Base-by-base conservation (phyloP, 768 basidiomycete genomes). In the Crepidotus variabilis region DNA sequence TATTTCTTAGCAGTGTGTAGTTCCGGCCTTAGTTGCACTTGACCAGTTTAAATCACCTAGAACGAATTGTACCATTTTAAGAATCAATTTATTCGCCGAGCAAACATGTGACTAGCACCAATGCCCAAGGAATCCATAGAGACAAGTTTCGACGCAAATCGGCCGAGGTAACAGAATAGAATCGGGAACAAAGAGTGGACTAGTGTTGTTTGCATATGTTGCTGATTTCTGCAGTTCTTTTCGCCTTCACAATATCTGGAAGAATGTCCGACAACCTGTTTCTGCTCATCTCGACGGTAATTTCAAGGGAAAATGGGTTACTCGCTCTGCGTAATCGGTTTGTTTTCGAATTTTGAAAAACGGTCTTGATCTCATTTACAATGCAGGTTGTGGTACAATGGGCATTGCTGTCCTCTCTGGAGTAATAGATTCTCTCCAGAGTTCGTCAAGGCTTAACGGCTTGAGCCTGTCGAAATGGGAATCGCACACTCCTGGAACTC, bases 311-410 rank as follows among this genome's bases (percentile, higher is more conserved):
- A 53, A 46, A 95, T 95, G 94, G 94, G 93, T 18, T 96, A 97
- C 72, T 94, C 92, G 51, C 83, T 96, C 53, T 94, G 92, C 66
- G 85, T 95, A 24, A 73, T 97, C 76, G 94, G 94, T 77, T 39
- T 78, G 58, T 55, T 61, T 39, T 58, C 45, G 34, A 46, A 45
- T 18, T 47, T 56, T 50, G 54, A 46, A 49, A 54, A 18, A 2
- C 20, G 45, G 57, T 35, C 39, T 59, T 56, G 61, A 34, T 43
- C 51, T 61, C 59, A 54, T 63, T 52, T 55, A 22, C 55, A 59
- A 48, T 58, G 56, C 65, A 88, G 97, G 96, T 79, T 98, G 97
- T 71, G 97, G 97, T 56, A 98, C 96, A 10, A 98, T 99, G 97
- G 97, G 97, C 56, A 74, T 98, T 63, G 94, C 97, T 57, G 82